These are phyloP conservation scores for Erythrophleum ivorense DNA, from an alignment of 331 rosid genomes.

Conservation along the genomic window DNA sequence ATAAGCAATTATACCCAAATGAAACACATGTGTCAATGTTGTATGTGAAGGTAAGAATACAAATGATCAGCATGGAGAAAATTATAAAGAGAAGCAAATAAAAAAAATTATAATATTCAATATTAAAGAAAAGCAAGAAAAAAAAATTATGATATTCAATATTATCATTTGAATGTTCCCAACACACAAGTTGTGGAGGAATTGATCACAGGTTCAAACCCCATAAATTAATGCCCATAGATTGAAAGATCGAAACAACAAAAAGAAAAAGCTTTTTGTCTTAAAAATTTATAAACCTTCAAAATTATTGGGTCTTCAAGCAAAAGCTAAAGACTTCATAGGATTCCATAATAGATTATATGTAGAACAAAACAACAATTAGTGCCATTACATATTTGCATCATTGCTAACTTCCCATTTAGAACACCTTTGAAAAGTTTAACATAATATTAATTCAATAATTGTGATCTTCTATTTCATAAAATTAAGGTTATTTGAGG, in stretches of 20 bases:
- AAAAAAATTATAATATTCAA: too few species aligned
- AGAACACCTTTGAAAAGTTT: slow-evolving; percentile 63
- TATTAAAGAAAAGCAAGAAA: too few species aligned
- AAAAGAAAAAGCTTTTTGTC: background rate
- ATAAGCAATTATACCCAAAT: too few species aligned
- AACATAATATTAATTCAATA: slow-evolving; percentile 34
- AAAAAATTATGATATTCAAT: background rate
- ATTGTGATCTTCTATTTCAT: slow-evolving; percentile 13
- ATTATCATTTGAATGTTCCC: slow-evolving; percentile 25
- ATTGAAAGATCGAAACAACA: background rate
- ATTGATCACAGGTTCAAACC: background rate
- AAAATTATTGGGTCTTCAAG: slow-evolving; percentile 72
- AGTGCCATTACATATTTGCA: slow-evolving; percentile 76
- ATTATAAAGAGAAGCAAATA: too few species aligned
- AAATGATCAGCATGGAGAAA: too few species aligned
- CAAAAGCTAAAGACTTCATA: slow-evolving; percentile 64
- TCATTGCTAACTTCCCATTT: slow-evolving; percentile 81
- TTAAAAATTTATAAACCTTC: slow-evolving; percentile 60
- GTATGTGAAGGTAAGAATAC: too few species aligned
- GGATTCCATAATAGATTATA: slow-evolving; percentile 82
- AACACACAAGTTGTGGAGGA: background rate
- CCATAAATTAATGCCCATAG: background rate
- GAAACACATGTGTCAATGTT: too few species aligned
- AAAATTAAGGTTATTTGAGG: slow-evolving; percentile 15
- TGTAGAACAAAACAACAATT: slow-evolving; percentile 79